Evolutionary conservation across 2,329 filamentous ascomycete species (phyloP).

Genomic region (Didymella pomorum): DNA sequence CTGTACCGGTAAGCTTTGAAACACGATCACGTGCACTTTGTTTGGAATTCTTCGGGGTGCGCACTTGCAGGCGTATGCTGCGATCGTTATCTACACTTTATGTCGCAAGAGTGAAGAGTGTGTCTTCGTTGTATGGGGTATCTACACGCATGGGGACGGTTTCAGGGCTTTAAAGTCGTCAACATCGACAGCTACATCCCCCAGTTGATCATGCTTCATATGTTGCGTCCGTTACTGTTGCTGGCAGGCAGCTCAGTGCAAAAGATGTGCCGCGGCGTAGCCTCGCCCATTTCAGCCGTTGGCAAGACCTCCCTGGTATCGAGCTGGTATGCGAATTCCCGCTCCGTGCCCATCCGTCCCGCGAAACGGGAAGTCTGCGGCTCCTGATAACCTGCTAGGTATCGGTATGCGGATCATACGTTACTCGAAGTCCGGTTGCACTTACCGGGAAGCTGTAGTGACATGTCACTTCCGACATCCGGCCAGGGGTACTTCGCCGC

Average conservation of each 20-base stretch:
- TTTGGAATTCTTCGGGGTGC: background rate
- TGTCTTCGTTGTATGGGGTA: background rate
- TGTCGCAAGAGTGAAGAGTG: background rate
- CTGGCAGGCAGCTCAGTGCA: slow-evolving; percentile 11
- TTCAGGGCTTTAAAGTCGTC: background rate
- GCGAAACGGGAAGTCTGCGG: background rate
- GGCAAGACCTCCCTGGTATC: slow-evolving; percentile 26
- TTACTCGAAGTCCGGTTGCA: background rate
- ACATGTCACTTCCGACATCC: slow-evolving; percentile 37
- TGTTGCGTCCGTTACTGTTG: slow-evolving; percentile 19
- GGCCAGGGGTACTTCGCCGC: slow-evolving; percentile 36
- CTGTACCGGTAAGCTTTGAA: background rate
- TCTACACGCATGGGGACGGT: too few relatives aligned
- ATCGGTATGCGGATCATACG: slow-evolving; percentile 2
- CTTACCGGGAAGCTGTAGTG: slow-evolving; percentile 31
- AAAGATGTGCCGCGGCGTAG: slow-evolving; percentile 23
- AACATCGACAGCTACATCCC: background rate
- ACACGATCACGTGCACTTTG: background rate
- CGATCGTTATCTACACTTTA: background rate
- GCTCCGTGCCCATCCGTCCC: slow-evolving; percentile 9
- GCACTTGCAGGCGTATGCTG: background rate
- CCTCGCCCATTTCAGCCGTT: slow-evolving; percentile 25
- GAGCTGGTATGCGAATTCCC: slow-evolving; percentile 27
- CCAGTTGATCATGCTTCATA: background rate
- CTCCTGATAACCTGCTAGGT: background rate